Evolutionary conservation across 768 basidiomycete species (phyloP), one percentile per base, ranked within the genome.

Genomic region (Xerocomus potaroensis): DNA sequence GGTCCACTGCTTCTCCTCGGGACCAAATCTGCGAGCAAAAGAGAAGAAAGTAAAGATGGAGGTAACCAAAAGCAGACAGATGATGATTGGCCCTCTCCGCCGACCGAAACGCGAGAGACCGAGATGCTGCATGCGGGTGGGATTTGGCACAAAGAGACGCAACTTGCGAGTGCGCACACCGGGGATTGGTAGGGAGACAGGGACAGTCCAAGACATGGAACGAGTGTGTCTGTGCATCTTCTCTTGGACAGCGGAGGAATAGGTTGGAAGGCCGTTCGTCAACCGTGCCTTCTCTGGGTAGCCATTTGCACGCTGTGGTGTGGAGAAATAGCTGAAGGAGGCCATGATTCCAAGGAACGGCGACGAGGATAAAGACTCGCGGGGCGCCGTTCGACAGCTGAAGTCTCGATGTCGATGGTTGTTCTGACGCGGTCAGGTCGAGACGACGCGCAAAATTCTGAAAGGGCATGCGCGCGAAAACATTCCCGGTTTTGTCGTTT

Each of bases 1-100:
- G 11, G 82, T 75, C 83, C 84, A 87, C 47, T 76, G 74, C 55
- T 79, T 82, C 41, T 78, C 77, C 48, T 76, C 71, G 1, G 79
- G 72, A 21, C 76, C 78, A 60, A 84, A 84, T 43, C 78, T 76
- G 53, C 77, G 79, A 5, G 75, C 72, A 27, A 86, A 67, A 6
- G 81, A 78, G 52, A 84, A 79, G n/a, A 77, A 58, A 34, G 77
- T 67, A 55, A 83, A 77, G n/a, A 79, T 45, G 34, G 76, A 55
- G 43, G 67, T 64, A 29, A 80, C 37, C 56, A 81, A 56, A 21
- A 71, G 68, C 41, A 80, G 26, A 40, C 71, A 72, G 19, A 86
- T 64, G 31, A 84, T 54, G 41, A 80, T 53, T 12, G 74, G 73
- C 3, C 83, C 82, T 50, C 79, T 69, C 64, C 75, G 70, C 35